Base-by-base conservation (phyloP, 2,329 filamentous ascomycete genomes). In the Cladophialophora psammophila region DNA sequence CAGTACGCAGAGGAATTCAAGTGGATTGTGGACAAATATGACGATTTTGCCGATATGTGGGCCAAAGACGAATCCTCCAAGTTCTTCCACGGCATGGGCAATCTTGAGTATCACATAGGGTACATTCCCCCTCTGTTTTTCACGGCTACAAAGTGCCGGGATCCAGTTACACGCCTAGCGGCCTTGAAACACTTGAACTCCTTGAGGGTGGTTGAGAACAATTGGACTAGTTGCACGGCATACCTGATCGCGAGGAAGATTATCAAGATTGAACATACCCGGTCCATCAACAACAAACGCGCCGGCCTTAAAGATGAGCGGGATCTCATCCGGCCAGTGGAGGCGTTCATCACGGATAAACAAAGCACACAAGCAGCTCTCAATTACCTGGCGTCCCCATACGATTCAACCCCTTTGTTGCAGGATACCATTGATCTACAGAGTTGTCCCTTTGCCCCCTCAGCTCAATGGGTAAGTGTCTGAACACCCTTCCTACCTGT, bases 41-140 rank as follows among this genome's bases (percentile, higher is more conserved):
- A 67, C 53, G 60, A 59, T 26, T 63, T 69, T 35, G 26, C 61
- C 10, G 35, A 26, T 31, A 18, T 31, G 1, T 69, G 67, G 64
- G 42, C 56, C 6, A 52, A 20, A 10, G 60, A 67, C 32, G 56
- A 58, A 10, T 50, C 57, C 35, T 26, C 56, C 35, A 66, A 66
- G 26, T 59, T 52, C 57, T 61, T 50, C 20, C 6, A 6, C 38
- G 67, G 64, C 32, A 5, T 20, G 4, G 66, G 59, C n/a, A 62
- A 63, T 53, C 52, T 69, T 26, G 67, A 65, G 8, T 64, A 64
- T 40, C 64, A 69, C 52, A 60, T 64, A 34, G 67, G 67, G 5
- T 67, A 64, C 34, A 72, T 72, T 38, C 60, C 70, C 20, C 68
- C 70, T 20, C 56, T 72, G 15, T 72, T 72, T 55, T 66, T 68